Base-by-base conservation (phyloP, 495 filamentous ascomycete genomes). In the Penicillium dipodomyicola region DNA sequence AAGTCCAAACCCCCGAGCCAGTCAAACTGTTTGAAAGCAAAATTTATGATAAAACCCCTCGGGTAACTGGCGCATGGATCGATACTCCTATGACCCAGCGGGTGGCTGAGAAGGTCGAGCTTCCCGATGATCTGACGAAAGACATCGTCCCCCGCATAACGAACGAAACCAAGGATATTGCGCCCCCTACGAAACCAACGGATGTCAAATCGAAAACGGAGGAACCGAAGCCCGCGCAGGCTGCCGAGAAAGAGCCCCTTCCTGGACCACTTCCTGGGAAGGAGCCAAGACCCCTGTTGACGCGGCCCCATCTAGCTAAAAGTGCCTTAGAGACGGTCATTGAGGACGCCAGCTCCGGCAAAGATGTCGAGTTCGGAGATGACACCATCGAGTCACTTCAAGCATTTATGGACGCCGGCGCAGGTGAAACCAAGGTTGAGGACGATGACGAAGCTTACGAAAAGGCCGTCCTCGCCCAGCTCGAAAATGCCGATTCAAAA, bases 381-480 rank as follows among this genome's bases (percentile, higher is more conserved):
- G 80, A 82, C 49, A 87, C 84, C 1, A 80, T 88, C 43, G 76
- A 84, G 47, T 87, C 83, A 25, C 76, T 88, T 2, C 79, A 86
- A 58, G 75, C 79, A 19, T 71, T 88, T 12, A 66, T 86, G 35
- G 67, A 76, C 1, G 30, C 27, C 12, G 51, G 51, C 1, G 67
- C 61, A 45, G 65, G 47, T 42, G 73, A 64, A 49, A 37, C 61
- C 48, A 76, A 76, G 50, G 58, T 57, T 4, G 73, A 77, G 39
- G 69, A 68, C 45, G 69, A 73, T 4, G 74, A 74, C 20, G 68
- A 61, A 5, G 70, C 68, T 5, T 75, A 71, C 40, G 66, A 73
- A 56, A 61, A 73, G 37, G 63, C 69, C 12, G 56, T 70, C 3
- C 64, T 72, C 47, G 70, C 66, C 42, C 73, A 68, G 57, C 67